Conservation (phyloP, 805 yeast species). For the Saccharomycopsis sp. region DNA sequence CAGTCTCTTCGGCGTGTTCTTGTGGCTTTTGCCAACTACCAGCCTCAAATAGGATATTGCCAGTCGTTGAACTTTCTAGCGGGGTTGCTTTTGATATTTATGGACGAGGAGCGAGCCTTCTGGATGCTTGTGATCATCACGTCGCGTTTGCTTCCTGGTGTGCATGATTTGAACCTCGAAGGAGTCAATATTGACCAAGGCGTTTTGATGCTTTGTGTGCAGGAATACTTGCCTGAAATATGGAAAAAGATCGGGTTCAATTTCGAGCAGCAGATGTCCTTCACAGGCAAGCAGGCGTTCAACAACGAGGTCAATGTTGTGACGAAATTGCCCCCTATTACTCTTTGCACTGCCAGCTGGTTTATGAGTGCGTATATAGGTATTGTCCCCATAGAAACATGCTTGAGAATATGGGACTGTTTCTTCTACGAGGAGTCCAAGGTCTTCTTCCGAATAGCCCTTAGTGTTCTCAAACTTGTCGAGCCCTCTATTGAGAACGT, state of each 20-base stretch:
- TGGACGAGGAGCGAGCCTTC: slow-evolving; percentile 86
- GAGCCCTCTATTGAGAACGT: slow-evolving; percentile 52
- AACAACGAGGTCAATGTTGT: slow-evolving; percentile 42
- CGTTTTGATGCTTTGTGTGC: slow-evolving; percentile 77
- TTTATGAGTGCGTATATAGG: slow-evolving; percentile 97
- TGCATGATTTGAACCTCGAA: slow-evolving; percentile 82
- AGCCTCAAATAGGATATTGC: slow-evolving; percentile 91
- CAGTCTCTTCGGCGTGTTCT: slow-evolving; percentile 72
- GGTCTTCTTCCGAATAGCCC: slow-evolving; percentile 72
- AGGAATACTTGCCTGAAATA: slow-evolving; percentile 74
- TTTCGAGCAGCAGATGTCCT: slow-evolving; percentile 9
- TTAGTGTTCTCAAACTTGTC: slow-evolving; percentile 70
- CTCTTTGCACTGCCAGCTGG: slow-evolving; percentile 95
- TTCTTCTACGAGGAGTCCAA: slow-evolving; percentile 88
- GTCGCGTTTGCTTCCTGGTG: slow-evolving; percentile 78
- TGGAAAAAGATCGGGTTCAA: slow-evolving; percentile 48
- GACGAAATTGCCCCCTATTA: slow-evolving; percentile 77
- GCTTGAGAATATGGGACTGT: slow-evolving; percentile 90
- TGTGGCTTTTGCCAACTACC: slow-evolving; percentile 75
- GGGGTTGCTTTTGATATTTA: slow-evolving; percentile 73
- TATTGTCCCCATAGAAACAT: slow-evolving; percentile 79
- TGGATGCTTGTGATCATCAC: slow-evolving; percentile 95
- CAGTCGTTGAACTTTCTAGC: slow-evolving; percentile 91
- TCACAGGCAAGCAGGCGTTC: slow-evolving; percentile 17
- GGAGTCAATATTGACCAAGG: slow-evolving; percentile 97